A percentile compares a stretch with the other conserved stretches of the same genome.
These are phyloP conservation scores for Colletotrichum melonis DNA, from an alignment of 2,329 filamentous ascomycete genomes.

Conservation along the genomic window DNA sequence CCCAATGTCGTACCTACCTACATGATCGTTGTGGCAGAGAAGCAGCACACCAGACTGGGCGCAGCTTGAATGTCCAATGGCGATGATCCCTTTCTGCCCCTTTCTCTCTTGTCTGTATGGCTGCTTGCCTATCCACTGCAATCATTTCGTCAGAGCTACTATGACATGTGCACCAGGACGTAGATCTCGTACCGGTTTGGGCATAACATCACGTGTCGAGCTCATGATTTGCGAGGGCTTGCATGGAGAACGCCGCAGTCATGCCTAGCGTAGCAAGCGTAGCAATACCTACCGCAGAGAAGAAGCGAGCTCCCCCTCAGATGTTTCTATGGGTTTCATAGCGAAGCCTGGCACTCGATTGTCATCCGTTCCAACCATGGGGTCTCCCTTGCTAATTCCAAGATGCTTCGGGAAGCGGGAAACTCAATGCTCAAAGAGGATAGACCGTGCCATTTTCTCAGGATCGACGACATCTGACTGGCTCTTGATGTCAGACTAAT, in stretches of 20 bases:
- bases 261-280: background rate
- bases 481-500: background rate
- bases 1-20: background rate
- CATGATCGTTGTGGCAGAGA: background rate
- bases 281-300: background rate
- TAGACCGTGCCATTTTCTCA: constrained; percentile 1
- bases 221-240: constrained; percentile 27
- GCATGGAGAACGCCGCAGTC: background rate
- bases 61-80: background rate
- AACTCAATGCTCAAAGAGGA: constrained; percentile 8
- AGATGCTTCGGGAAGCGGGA: background rate
- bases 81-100: background rate
- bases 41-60: background rate
- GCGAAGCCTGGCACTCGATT: background rate
- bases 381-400: background rate
- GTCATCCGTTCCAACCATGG: background rate
- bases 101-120: background rate
- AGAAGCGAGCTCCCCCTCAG: background rate
- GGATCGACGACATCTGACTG: constrained; percentile 32
- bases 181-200: constrained; percentile 2
- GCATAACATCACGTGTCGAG: constrained; percentile 5
- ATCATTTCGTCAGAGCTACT: background rate
- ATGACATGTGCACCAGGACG: background rate
- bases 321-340: constrained; percentile 6
- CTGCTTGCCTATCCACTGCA: background rate